These are phyloP conservation scores for Barnettozyma botsteinii DNA, from an alignment of 805 yeast species.

Conservation along the genomic window DNA sequence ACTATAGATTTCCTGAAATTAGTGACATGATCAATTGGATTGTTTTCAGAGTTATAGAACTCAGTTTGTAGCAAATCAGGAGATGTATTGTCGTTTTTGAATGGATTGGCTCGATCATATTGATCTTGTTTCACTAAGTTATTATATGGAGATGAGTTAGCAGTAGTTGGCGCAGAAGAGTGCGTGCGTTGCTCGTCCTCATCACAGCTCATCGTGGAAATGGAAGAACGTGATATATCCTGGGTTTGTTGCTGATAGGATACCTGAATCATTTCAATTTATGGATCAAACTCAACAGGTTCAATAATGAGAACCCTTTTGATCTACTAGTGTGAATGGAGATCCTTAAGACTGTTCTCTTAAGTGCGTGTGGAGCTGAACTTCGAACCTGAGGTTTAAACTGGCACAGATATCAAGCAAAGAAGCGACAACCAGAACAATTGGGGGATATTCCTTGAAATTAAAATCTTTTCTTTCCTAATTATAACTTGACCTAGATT, in stretches of 20 bases:
- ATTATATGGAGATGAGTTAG: conserved; percentile 15
- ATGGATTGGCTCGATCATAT: conserved; percentile 8
- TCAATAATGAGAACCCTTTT: no score
- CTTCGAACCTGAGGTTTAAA: no score
- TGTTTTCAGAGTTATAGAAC: conserved; percentile 18
- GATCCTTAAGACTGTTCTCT: no score
- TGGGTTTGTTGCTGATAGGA: not conserved
- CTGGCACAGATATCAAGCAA: no score
- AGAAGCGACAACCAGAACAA: no score
- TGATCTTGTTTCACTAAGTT: not conserved
- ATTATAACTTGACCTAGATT: no score
- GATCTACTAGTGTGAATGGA: no score
- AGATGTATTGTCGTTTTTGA: conserved; percentile 14
- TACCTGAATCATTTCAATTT: not conserved
- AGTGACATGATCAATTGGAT: conserved; percentile 16
- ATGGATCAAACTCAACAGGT: not conserved
- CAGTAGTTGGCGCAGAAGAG: conserved; percentile 16
- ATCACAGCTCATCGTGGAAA: conserved; percentile 11
- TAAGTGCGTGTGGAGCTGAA: no score
- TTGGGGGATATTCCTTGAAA: no score
- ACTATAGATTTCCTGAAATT: conserved; percentile 21
- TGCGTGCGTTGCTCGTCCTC: conserved; percentile 8
- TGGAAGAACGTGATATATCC: conserved; percentile 4
- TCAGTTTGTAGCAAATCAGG: conserved; percentile 18
- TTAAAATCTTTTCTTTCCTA: not conserved